Base-by-base conservation (phyloP, 352 stramenopile genomes). In the Poterioochromonas sp. region DNA sequence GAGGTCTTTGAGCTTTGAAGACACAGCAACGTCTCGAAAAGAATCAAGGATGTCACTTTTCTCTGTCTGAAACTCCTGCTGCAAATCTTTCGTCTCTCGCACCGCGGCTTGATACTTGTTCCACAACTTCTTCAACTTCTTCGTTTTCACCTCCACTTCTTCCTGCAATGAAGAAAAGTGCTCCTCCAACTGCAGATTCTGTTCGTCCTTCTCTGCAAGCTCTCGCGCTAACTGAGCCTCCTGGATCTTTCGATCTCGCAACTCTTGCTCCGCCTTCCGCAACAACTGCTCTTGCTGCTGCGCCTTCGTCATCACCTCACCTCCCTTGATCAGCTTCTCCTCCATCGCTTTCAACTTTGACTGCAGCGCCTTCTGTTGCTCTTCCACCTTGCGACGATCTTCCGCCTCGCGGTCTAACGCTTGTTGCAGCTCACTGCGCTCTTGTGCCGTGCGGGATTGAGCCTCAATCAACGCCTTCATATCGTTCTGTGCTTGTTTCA, bases 1-100 rank as follows among this genome's bases (percentile, higher is more conserved):
- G n/a, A 96, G 80, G 47, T 97, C 88, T 82, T 97, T 97, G 37
- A 98, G 87, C 84, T 98, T 97, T 51, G 97, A 80, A 79, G 97
- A 90, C 34, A 89, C 87, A 29, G 90, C 94, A 47, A 97, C 85
- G 78, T 96, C 89, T 18, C 94, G 88, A 54, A 98, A 94, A 0
- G 90, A 94, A 71, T 97, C 91, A 32, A 98, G 87, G 87, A 97
- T 94, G 79, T 97, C 92, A 78, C 95, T 90, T 62, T 93, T 92
- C 81, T 98, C 94, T 1, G 83, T 82, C 43, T 74, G 65, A 26
- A 60, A 76, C n/a, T 76, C 68, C 39, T 84, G 80, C 74, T 94
- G 88, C 22, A 97, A 86, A 77, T 98, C 93, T 70, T 94, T 88
- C 8, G 97, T 88, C 78, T 98, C 93, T 88, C 53, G 88, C 88